phyloP scores from a whole-genome alignment of 2,329 filamentous ascomycete species.

The Hypoxylon sp. region DNA sequence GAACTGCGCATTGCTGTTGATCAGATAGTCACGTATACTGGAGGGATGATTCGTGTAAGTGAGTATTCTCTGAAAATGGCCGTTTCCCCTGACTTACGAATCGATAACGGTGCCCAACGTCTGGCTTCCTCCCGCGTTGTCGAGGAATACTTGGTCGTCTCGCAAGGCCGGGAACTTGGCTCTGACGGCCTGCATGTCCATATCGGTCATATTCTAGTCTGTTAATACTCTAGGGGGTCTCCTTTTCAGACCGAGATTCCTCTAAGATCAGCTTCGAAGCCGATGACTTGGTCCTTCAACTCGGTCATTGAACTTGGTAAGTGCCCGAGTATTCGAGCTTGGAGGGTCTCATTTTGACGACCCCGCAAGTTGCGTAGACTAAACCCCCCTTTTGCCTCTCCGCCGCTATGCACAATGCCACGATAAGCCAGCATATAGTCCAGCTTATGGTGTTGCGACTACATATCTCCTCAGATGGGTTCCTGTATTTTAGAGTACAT shows the following conservation, averaged over 20 bases:
- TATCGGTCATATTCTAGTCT: conserved; percentile 44
- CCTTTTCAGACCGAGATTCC: conserved; percentile 12
- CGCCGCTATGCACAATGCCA: no score
- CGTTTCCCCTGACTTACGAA: conserved; percentile 56
- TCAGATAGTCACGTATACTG: conserved; percentile 71
- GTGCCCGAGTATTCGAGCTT: no score
- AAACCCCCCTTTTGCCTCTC: no score
- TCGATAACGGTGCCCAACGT: conserved; percentile 71
- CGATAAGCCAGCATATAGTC: no score
- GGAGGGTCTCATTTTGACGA: no score
- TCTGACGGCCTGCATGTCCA: conserved; percentile 65
- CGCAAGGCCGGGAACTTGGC: conserved; percentile 73
- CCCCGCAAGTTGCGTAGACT: no score
- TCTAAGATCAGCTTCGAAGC: conserved; percentile 16
- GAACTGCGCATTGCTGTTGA: conserved; percentile 76
- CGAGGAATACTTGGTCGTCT: conserved; percentile 74
- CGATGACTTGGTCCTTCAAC: neutral
- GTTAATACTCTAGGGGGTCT: conserved; percentile 1
- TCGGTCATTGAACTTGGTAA: no score
- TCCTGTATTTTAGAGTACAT: no score
- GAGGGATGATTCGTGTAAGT: neutral
- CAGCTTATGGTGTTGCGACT: no score
- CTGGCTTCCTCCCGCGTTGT: conserved; percentile 82
- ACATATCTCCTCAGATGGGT: no score
- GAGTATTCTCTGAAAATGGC: neutral